Evolutionary conservation across 768 basidiomycete genomes (phyloP), one percentile per base, ranked within the genome.

Genomic region (Xerocomellus dryophilus): DNA sequence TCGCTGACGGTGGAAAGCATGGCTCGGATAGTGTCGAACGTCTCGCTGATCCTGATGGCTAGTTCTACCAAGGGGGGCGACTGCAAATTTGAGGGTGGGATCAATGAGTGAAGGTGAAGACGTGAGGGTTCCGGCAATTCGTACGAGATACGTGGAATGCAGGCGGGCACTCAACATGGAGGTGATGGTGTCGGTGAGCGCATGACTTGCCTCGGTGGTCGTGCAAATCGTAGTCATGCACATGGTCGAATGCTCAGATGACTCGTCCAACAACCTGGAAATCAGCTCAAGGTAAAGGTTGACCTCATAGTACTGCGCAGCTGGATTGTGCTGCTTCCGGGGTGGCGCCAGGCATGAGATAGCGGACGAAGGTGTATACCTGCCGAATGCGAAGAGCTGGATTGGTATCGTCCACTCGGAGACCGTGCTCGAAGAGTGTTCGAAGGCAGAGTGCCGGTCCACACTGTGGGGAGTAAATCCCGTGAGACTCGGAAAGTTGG

Each of bases 321-420:
- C 72, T 71, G 34, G 71, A 72, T 35, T 72, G 68, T 18, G 29
- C 49, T 18, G 59, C 44, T 55, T 70, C 66, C n/a, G 53, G 47
- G 21, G 43, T 18, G 12, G 52, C 48, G 45, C 57, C 60, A 1
- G 86, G 85, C 1, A 90, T 71, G 32, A 89, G 65, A 49, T 73
- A 72, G 58, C 86, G 80, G 39, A 89, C 59, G 44, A 92, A 73
- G 42, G 71, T 69, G 60, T 80, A 81, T 3, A 81, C 71, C 61
- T 86, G 84, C 31, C 74, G 65, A 4, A 86, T 59, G 47, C 82
- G 83, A 54, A 76, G 73, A 0, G 76, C 78, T 2, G 86, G 86
- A 61, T 91, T 86, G 9, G 71, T 71, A 40, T 74, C 71, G 18
- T 69, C 68, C 32, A 66, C 63, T 14, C 63, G 59, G 1, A 73